Evolutionary conservation across 2,329 filamentous ascomycete species (phyloP).

Genomic region (Clonostachys solani): DNA sequence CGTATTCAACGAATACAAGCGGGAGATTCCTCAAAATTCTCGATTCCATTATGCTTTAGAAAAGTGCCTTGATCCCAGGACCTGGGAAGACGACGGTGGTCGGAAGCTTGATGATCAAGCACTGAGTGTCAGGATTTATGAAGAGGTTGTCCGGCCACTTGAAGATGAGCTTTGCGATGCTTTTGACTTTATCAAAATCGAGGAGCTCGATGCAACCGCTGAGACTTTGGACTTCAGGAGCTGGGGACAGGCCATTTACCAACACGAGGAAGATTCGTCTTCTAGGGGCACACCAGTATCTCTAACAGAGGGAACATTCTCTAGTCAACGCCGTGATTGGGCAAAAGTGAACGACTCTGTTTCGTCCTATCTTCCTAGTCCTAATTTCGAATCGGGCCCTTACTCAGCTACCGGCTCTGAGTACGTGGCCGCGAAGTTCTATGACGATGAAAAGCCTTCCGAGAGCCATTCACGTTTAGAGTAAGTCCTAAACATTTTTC

Average conservation of each 20-base stretch:
- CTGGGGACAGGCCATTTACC: slow-evolving; percentile 1
- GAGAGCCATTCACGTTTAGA: background rate
- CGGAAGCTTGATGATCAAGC: background rate
- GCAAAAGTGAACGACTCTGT: too few species aligned
- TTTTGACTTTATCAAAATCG: slow-evolving; percentile 1
- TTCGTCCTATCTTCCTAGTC: too few species aligned
- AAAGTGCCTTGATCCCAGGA: background rate
- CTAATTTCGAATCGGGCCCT: too few species aligned
- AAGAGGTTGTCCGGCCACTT: slow-evolving; percentile 1
- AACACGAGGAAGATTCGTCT: too few species aligned
- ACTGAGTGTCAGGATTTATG: background rate
- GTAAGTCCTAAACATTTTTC: background rate
- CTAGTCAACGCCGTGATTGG: too few species aligned
- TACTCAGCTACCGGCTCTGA: background rate
- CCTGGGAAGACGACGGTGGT: slow-evolving; percentile 2
- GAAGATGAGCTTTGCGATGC: background rate
- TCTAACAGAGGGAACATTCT: too few species aligned
- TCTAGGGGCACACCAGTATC: too few species aligned
- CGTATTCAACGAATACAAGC: background rate
- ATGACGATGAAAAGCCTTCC: background rate
- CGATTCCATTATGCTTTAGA: background rate
- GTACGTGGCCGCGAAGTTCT: background rate
- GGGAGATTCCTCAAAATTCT: slow-evolving; percentile 1
- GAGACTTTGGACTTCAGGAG: slow-evolving; percentile 1
- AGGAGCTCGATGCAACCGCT: slow-evolving; percentile 2